Conservation (phyloP, 2,329 filamentous ascomycete species). For the Penicillium sp. region DNA sequence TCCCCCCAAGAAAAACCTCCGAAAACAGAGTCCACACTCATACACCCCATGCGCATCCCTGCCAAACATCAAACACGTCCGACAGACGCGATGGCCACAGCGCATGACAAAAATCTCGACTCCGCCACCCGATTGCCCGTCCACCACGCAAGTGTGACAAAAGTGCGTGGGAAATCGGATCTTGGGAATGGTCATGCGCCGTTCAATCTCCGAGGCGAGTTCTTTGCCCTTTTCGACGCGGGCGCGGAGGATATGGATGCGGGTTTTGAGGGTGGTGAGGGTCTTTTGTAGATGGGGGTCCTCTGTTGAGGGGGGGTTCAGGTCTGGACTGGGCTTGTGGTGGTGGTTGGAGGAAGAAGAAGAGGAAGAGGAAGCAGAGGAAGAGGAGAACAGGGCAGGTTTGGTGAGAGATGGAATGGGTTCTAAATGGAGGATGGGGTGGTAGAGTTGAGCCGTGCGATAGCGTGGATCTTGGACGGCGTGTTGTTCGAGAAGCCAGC, state of each 20-base stretch:
- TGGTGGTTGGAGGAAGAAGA: no score
- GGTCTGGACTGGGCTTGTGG: not conserved
- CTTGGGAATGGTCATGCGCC: slow-evolving; percentile 11
- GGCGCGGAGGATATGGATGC: slow-evolving; percentile 13
- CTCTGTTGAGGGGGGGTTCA: not conserved
- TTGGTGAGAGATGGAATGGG: slow-evolving; percentile 10
- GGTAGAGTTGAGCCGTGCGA: slow-evolving; percentile 8
- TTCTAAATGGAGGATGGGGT: slow-evolving; percentile 16
- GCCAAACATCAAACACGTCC: slow-evolving; percentile 16
- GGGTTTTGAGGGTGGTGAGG: slow-evolving; percentile 2
- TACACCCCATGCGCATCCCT: slow-evolving; percentile 9
- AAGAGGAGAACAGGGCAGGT: not conserved
- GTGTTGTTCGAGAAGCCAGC: slow-evolving; percentile 18
- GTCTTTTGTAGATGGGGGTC: not conserved
- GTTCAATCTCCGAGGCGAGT: slow-evolving; percentile 18
- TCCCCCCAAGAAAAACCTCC: slow-evolving; percentile 3
- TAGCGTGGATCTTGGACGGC: slow-evolving; percentile 9
- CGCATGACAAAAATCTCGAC: slow-evolving; percentile 12
- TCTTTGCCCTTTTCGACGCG: slow-evolving; percentile 23
- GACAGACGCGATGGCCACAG: slow-evolving; percentile 19
- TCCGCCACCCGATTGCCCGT: slow-evolving; percentile 8
- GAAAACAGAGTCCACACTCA: slow-evolving; percentile 21
- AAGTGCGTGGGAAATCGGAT: slow-evolving; percentile 18
- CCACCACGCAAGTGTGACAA: slow-evolving; percentile 19
- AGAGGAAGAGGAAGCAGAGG: no score